phyloP scores from a whole-genome alignment of 257 asterid species.

The Petunia axillaris region DNA sequence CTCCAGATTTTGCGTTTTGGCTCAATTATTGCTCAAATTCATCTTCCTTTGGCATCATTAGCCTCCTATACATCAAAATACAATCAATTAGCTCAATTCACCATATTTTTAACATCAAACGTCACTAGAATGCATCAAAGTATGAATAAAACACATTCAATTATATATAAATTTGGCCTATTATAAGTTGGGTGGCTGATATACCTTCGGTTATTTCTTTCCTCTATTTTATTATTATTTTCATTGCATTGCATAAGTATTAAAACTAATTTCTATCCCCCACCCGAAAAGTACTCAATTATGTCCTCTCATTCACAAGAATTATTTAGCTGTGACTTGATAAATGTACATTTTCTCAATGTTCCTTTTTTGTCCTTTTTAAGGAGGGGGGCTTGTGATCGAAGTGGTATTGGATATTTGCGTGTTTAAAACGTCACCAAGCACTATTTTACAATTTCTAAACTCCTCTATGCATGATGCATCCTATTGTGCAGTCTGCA shows the following conservation, averaged over 20 bases:
- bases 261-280: slow-evolving; percentile 15
- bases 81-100: too few relatives aligned
- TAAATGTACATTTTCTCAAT: neutral
- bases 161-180: too few relatives aligned
- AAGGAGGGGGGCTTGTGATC: too few relatives aligned
- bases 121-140: too few relatives aligned
- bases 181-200: too few relatives aligned
- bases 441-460: neutral
- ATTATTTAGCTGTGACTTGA: neutral
- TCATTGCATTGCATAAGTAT: neutral
- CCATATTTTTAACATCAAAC: too few relatives aligned
- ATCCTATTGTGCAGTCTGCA: neutral
- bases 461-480: neutral
- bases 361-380: too few relatives aligned
- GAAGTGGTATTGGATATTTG: neutral
- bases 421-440: slow-evolving; percentile 21
- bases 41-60: too few relatives aligned
- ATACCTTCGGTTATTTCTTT: neutral
- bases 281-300: neutral
- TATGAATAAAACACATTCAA: too few relatives aligned
- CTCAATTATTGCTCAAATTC: too few relatives aligned
- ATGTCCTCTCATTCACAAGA: neutral
- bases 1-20: too few relatives aligned
- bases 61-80: too few relatives aligned
- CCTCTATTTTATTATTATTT: neutral